Evolutionary conservation across 106 monocot species (phyloP).

Genomic region (Agapanthus africanus): DNA sequence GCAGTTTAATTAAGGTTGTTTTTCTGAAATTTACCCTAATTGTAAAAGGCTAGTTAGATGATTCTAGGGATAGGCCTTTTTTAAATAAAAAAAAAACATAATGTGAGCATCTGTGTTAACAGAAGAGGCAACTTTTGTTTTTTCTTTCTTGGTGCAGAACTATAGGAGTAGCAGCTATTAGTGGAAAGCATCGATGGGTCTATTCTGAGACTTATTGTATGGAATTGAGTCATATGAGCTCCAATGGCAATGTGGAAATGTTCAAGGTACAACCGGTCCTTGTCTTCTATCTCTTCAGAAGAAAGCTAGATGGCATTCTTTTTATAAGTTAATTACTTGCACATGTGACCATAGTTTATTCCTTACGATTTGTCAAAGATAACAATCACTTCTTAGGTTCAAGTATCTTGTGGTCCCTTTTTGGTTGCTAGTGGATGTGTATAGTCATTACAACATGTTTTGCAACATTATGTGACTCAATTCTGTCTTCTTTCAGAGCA

Average conservation of each 20-base stretch:
- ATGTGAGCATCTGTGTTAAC: not conserved
- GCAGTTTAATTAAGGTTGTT: too few species aligned
- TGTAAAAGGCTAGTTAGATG: too few species aligned
- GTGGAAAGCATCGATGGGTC: constrained; percentile 32
- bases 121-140: not conserved
- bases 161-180: constrained; percentile 24
- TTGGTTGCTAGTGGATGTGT: not conserved
- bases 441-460: not conserved
- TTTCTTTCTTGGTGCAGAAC: constrained; percentile 14
- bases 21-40: too few species aligned
- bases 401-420: constrained; percentile 5
- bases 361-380: not conserved
- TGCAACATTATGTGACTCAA: not conserved
- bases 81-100: not conserved
- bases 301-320: not conserved
- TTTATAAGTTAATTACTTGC: not conserved
- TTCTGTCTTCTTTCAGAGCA: constrained; percentile 16
- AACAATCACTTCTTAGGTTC: not conserved
- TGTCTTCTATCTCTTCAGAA: not conserved
- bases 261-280: constrained; percentile 2
- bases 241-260: constrained; percentile 11
- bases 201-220: constrained; percentile 22
- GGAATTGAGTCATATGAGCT: not conserved
- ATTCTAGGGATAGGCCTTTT: not conserved
- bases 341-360: not conserved